Conservation (phyloP, 192 early-diverging fungal species). For the Allomyces macrogynus region DNA sequence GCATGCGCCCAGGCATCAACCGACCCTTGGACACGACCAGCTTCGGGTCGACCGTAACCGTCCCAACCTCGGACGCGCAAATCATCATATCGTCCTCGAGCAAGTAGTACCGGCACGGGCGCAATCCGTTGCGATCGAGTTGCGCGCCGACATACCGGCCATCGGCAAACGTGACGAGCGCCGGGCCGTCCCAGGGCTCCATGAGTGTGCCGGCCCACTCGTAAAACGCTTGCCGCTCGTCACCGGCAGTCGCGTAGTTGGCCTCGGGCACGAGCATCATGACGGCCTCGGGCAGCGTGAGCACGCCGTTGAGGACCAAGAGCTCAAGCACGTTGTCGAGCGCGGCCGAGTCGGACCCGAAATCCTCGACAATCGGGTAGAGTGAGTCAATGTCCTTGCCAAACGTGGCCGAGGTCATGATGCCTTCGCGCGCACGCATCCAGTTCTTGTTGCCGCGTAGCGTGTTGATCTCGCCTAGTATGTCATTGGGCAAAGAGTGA, state of each 20-base stretch:
- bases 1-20: constrained; percentile 88
- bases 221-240: constrained; percentile 79
- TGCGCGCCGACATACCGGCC: constrained; percentile 93
- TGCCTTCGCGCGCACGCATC: constrained; percentile 96
- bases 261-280: constrained; percentile 99
- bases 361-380: constrained; percentile 88
- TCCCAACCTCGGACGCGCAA: constrained; percentile 92
- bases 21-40: constrained; percentile 73
- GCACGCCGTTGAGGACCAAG: constrained; percentile 69
- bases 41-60: constrained; percentile 60
- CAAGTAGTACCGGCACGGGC: constrained; percentile 95
- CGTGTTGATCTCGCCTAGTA: constrained; percentile 87
- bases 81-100: constrained; percentile 87
- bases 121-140: constrained; percentile 92
- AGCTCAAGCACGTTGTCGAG: constrained; percentile 95
- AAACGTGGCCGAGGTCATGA: constrained; percentile 68
- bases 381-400: constrained; percentile 52
- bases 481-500: background rate
- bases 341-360: constrained; percentile 88
- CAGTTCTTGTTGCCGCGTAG: constrained; percentile 98
- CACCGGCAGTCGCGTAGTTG: constrained; percentile 53
- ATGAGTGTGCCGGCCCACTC: constrained; percentile 93
- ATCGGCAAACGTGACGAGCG: constrained; percentile 91
- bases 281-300: constrained; percentile 83
- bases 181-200: constrained; percentile 98